These are phyloP conservation scores for Aspergillus haitiensis DNA, from an alignment of 495 filamentous ascomycete species.

Conservation along the genomic window DNA sequence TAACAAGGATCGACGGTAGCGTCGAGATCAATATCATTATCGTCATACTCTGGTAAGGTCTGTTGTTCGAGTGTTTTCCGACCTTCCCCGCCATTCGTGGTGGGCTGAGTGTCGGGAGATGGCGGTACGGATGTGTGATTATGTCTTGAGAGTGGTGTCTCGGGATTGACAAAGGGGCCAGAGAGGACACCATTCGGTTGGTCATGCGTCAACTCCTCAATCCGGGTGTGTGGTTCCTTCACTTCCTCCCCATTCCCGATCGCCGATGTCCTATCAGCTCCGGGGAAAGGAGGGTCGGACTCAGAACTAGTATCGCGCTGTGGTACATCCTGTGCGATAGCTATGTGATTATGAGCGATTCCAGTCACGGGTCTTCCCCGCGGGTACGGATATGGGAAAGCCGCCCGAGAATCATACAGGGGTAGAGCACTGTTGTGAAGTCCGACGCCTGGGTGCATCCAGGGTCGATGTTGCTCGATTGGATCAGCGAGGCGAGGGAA, in stretches of 20 bases:
- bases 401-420: conserved; percentile 22
- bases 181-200: conserved; percentile 6
- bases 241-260: background rate
- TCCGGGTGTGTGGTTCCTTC: background rate
- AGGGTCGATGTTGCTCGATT: conserved; percentile 9
- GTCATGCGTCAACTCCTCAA: background rate
- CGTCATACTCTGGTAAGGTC: conserved; percentile 11
- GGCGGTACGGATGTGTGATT: background rate
- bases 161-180: conserved; percentile 1
- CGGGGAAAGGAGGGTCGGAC: background rate
- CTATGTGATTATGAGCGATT: conserved; percentile 4
- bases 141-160: conserved; percentile 8
- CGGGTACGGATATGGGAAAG: conserved; percentile 20
- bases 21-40: conserved; percentile 24
- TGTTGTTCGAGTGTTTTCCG: background rate
- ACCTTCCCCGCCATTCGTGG: conserved; percentile 11
- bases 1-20: conserved; percentile 19
- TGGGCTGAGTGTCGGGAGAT: conserved; percentile 1
- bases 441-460: conserved; percentile 23
- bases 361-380: conserved; percentile 15
- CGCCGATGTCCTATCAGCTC: background rate
- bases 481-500: conserved; percentile 42
- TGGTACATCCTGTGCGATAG: background rate
- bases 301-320: conserved; percentile 7
- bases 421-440: conserved; percentile 25